These are phyloP conservation scores for Wickerhamiella brachini DNA, from an alignment of 805 yeast genomes.

Conservation along the genomic window DNA sequence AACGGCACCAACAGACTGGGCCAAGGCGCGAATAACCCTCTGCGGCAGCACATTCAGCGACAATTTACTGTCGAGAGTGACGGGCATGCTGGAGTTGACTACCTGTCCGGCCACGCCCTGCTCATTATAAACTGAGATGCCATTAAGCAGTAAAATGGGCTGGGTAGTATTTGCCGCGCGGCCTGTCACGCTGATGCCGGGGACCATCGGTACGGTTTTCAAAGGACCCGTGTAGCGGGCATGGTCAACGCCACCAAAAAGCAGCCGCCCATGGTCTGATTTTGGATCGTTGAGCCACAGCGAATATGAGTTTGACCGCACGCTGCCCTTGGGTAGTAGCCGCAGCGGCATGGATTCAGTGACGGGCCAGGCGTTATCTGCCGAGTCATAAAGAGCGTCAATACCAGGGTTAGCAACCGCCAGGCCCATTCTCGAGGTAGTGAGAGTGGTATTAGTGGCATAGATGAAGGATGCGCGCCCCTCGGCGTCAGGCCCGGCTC, in stretches of 20 bases:
- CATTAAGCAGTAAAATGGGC: constrained; percentile 7
- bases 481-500: constrained; percentile 28
- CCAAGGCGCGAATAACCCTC: constrained; percentile 19
- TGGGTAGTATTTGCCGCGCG: background rate
- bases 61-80: constrained; percentile 38
- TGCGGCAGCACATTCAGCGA: constrained; percentile 34
- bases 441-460: constrained; percentile 49
- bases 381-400: constrained; percentile 22
- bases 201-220: constrained; percentile 23
- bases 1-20: constrained; percentile 24
- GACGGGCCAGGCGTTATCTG: constrained; percentile 16
- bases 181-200: constrained; percentile 16
- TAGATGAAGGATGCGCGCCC: constrained; percentile 58
- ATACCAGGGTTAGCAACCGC: constrained; percentile 14
- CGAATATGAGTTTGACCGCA: constrained; percentile 33
- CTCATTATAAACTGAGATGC: constrained; percentile 2
- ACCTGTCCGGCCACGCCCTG: background rate
- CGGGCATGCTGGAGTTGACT: constrained; percentile 17
- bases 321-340: constrained; percentile 35
- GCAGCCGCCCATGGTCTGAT: constrained; percentile 26
- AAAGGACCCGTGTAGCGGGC: constrained; percentile 30
- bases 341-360: constrained; percentile 55
- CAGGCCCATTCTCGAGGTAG: constrained; percentile 38
- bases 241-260: constrained; percentile 34
- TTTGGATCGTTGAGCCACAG: constrained; percentile 29